phyloP scores from a whole-genome alignment of 768 basidiomycete genomes.

The Harrya chromipes region DNA sequence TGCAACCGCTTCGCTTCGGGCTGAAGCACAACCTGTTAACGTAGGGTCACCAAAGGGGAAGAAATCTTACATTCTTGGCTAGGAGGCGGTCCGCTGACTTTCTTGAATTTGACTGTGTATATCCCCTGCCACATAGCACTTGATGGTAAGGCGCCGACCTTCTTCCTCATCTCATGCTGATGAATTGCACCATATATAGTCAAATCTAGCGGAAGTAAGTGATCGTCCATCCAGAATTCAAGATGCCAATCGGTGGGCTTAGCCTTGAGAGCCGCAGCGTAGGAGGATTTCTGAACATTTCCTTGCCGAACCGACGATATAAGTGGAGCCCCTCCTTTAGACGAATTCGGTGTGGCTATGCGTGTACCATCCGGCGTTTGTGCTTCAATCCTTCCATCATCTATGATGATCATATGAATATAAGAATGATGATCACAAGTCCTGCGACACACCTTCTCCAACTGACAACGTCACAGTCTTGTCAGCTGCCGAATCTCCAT shows the following conservation, averaged over 20 bases:
- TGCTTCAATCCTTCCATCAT: slow-evolving; percentile 92
- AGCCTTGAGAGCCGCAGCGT: slow-evolving; percentile 90
- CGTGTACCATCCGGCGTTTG: slow-evolving; percentile 97
- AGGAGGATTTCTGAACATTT: slow-evolving; percentile 56
- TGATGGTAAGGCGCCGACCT: slow-evolving; percentile 56
- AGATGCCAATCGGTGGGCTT: slow-evolving; percentile 97
- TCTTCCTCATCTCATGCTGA: slow-evolving; percentile 82
- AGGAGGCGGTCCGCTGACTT: slow-evolving; percentile 79
- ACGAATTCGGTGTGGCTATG: slow-evolving; percentile 79
- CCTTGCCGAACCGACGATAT: slow-evolving; percentile 32
- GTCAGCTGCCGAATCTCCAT: slow-evolving; percentile 69
- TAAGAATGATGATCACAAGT: background rate
- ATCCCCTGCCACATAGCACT: slow-evolving; percentile 86
- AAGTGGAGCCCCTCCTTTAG: slow-evolving; percentile 43
- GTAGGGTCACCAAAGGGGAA: background rate
- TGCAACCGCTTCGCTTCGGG: slow-evolving; percentile 39
- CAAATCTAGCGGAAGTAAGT: slow-evolving; percentile 75
- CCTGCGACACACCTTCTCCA: slow-evolving; percentile 57
- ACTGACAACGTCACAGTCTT: slow-evolving; percentile 86
- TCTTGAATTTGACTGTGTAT: slow-evolving; percentile 91
- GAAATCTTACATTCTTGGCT: slow-evolving; percentile 52
- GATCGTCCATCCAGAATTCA: slow-evolving; percentile 92
- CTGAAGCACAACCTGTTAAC: slow-evolving; percentile 19
- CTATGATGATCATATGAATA: slow-evolving; percentile 37
- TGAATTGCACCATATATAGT: slow-evolving; percentile 98